phyloP scores from a whole-genome alignment of 2,329 filamentous ascomycete genomes.

The Colletotrichum sp. region DNA sequence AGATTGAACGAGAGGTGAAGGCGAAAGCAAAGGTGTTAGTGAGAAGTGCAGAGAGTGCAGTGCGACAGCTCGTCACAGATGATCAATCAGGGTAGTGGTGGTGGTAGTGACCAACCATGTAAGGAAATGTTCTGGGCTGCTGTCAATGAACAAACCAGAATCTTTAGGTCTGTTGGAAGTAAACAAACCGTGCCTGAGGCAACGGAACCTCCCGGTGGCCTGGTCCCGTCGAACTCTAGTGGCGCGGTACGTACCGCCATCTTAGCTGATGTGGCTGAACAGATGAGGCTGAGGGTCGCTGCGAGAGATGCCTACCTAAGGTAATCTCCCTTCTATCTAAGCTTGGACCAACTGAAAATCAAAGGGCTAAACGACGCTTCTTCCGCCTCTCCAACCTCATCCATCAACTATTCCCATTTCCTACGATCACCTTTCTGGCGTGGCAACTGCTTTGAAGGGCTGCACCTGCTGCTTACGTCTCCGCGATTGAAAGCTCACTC shows the following conservation, averaged over 20 bases:
- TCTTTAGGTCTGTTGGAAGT: constrained; percentile 1
- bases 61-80: background rate
- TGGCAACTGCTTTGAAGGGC: background rate
- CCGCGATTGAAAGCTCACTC: background rate
- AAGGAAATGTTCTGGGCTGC: background rate
- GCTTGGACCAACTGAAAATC: constrained; percentile 21
- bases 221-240: background rate
- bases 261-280: background rate
- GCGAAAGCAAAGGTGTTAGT: background rate
- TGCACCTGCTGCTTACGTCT: background rate
- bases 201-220: background rate
- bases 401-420: background rate
- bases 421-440: background rate
- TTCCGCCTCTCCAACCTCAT: background rate
- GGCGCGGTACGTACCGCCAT: background rate
- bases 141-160: background rate
- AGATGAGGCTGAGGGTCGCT: background rate
- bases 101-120: background rate
- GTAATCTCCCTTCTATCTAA: background rate
- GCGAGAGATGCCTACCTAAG: background rate
- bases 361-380: background rate
- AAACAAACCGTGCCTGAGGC: constrained; percentile 24
- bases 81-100: background rate
- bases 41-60: background rate
- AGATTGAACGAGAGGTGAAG: background rate